These are phyloP conservation scores for Cymodocea nodosa DNA, from an alignment of 116 monocot genomes.

Conservation along the genomic window DNA sequence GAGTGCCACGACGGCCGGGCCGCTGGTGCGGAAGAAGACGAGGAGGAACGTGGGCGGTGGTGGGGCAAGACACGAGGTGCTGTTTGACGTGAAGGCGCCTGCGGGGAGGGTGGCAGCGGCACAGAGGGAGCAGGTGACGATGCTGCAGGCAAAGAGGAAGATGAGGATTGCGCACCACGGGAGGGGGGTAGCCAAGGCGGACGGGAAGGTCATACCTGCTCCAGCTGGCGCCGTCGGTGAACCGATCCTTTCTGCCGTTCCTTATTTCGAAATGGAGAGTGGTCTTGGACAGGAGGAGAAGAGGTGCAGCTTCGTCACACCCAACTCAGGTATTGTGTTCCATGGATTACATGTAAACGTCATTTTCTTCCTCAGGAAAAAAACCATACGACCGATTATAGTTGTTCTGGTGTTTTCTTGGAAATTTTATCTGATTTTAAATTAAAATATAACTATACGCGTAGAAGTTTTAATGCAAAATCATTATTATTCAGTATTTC, in stretches of 20 bases:
- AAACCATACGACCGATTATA: too few species aligned
- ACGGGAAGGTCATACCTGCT: slow-evolving; percentile 15
- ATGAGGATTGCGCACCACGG: slow-evolving; percentile 80
- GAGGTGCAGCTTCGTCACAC: slow-evolving; percentile 79
- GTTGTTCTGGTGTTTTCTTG: too few species aligned
- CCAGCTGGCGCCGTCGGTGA: not conserved
- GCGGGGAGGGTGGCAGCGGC: slow-evolving; percentile 76
- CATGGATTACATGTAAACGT: too few species aligned
- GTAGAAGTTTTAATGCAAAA: too few species aligned
- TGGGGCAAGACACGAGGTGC: not conserved
- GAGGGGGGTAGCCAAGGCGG: slow-evolving; percentile 20
- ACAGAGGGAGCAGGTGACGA: slow-evolving; percentile 53
- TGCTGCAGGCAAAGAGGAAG: slow-evolving; percentile 54
- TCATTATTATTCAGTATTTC: too few species aligned
- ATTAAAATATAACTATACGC: too few species aligned
- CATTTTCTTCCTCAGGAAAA: too few species aligned
- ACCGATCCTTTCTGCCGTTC: not conserved
- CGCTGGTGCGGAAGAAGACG: slow-evolving; percentile 25
- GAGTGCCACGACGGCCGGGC: not conserved
- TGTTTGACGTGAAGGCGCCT: slow-evolving; percentile 17
- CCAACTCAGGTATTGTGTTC: slow-evolving; percentile 59
- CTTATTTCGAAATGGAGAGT: not conserved
- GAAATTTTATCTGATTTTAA: too few species aligned
- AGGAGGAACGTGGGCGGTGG: slow-evolving; percentile 25
- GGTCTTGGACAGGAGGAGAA: slow-evolving; percentile 37